These are phyloP conservation scores for Sonneratia alba DNA, from an alignment of 345 rosid genomes.

Conservation along the genomic window DNA sequence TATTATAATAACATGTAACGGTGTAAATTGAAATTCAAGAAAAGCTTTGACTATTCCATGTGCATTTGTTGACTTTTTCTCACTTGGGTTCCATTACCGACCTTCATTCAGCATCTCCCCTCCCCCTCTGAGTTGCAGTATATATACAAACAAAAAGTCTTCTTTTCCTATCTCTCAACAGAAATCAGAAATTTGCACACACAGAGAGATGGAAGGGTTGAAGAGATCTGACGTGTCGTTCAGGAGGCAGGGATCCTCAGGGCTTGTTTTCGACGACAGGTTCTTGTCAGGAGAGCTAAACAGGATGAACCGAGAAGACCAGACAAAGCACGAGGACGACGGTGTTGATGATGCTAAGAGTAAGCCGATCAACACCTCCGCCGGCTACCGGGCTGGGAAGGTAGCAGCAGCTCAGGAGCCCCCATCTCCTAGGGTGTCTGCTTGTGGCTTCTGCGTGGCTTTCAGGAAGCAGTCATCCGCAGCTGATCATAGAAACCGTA, in stretches of 20 bases:
- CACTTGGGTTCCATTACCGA: too few relatives aligned
- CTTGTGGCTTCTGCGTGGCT: slow-evolving; percentile 72
- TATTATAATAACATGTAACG: background rate
- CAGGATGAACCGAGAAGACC: slow-evolving; percentile 19
- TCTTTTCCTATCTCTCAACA: background rate
- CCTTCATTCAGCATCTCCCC: background rate
- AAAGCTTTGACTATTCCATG: background rate
- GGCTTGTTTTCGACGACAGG: slow-evolving; percentile 79
- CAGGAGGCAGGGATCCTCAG: slow-evolving; percentile 90
- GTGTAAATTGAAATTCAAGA: background rate
- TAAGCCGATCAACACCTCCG: slow-evolving; percentile 42
- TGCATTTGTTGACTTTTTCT: background rate
- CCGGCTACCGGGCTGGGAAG: slow-evolving; percentile 62
- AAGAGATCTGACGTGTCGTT: slow-evolving; percentile 86
- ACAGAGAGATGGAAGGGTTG: slow-evolving; percentile 58
- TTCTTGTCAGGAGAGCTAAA: slow-evolving; percentile 51
- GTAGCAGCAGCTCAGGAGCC: slow-evolving; percentile 84
- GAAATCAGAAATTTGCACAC: background rate
- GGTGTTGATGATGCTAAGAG: slow-evolving; percentile 21
- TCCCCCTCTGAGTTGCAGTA: too few relatives aligned
- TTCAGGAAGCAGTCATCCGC: slow-evolving; percentile 31
- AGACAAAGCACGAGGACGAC: slow-evolving; percentile 19
- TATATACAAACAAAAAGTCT: slow-evolving; percentile 1
- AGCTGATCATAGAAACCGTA: slow-evolving; percentile 1
- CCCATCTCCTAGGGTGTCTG: slow-evolving; percentile 77